Evolutionary conservation across 164 flowering plant genomes (phyloP).

Genomic region (Kingdonia uniflora): DNA sequence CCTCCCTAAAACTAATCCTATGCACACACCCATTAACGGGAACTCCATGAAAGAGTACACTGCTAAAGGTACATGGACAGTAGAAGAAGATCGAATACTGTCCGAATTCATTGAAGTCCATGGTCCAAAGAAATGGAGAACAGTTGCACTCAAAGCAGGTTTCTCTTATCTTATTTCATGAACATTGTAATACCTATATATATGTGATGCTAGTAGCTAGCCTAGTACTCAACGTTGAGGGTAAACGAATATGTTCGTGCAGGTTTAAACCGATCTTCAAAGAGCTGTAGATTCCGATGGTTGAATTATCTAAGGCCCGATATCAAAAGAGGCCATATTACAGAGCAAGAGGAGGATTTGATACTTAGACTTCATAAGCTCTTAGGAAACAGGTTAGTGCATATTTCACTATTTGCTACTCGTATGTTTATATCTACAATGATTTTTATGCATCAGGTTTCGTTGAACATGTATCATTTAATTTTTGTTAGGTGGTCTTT

Average conservation of each 20-base stretch:
- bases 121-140: conserved; percentile 13
- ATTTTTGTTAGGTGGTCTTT: conserved; percentile 6
- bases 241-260: not conserved
- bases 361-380: conserved; percentile 11
- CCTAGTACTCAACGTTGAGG: not conserved
- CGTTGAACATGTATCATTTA: no score
- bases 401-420: not conserved
- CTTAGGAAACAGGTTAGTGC: conserved; percentile 9
- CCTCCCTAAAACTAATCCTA: not conserved
- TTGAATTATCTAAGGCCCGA: conserved; percentile 10
- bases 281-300: conserved; percentile 12
- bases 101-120: conserved; percentile 9
- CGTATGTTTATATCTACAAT: no score
- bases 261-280: no score
- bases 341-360: no score
- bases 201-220: not conserved
- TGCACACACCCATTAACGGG: not conserved
- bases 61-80: conserved; percentile 9
- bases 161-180: no score
- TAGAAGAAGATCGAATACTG: conserved; percentile 10
- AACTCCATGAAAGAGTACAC: not conserved
- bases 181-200: no score
- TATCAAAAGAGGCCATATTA: conserved; percentile 11
- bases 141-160: conserved; percentile 14
- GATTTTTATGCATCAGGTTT: no score